Base-by-base conservation (phyloP, 129 eudicot species). In the Deinandra increscens region DNA sequence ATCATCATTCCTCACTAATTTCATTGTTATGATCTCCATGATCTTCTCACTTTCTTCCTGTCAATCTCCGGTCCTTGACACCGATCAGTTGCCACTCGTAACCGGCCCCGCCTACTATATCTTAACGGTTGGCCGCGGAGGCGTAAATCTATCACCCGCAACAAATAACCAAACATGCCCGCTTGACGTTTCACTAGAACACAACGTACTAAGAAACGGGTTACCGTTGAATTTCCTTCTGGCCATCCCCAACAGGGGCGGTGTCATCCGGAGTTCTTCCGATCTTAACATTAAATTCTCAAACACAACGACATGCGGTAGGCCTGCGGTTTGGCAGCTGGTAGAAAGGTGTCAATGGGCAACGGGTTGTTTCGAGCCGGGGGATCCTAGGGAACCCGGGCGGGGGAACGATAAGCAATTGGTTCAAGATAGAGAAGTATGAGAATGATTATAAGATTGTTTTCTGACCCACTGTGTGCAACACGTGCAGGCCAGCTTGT, bases 331-430 rank as follows among this genome's bases (percentile, higher is more conserved):
- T 22, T 85, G 85, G 91, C 71, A 41, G 78, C n/a, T n/a, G n/a
- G 49, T 85, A 5, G 81, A 76, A 42, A 13, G 45, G n/a, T 8
- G 71, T 42, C 9, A 78, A 82, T 0, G 79, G 77, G 15, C 76
- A 71, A 71, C 68, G 66, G 3, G 54, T 71, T 17, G 68, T 82
- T 6, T 41, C 76, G 12, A 80, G 81, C 17, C 76, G 65, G 7
- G 90, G 90, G 14, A 72, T 18, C 7, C 33, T 64, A 36, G 85
- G 83, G 31, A 82, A 79, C 69, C 90, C 90, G n/a, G 85, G 90
- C 0, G 15, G 1, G 0, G 65, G 68, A 12, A 82, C 85, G 4
- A 4, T 85, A 1, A 7, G 11, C 63, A n/a, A n/a, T n/a, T n/a
- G n/a, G n/a, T n/a, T n/a, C n/a, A n/a, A n/a, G n/a, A n/a, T n/a